Percentiles rank a stretch among this genome's conserved stretches.
Evolutionary conservation across 2,329 filamentous ascomycete genomes (phyloP).

Genomic region (Fonsecaea monophora): DNA sequence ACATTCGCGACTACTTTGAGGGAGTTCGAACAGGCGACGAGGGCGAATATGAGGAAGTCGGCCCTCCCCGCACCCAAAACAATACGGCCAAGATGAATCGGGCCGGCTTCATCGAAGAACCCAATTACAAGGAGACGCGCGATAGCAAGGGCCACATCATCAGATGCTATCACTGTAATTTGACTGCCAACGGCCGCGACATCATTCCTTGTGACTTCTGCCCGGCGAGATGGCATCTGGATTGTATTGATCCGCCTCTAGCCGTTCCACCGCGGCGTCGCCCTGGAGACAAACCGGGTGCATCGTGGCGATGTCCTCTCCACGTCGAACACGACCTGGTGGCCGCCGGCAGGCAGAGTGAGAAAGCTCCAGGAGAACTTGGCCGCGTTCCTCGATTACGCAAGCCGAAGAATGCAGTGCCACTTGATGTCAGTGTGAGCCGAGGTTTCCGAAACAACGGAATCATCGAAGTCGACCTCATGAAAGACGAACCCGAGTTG

Average conservation of each 20-base stretch:
- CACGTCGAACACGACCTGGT: constrained; percentile 79
- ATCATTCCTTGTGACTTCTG: constrained; percentile 90
- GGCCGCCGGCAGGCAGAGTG: constrained; percentile 59
- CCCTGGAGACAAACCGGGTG: constrained; percentile 60
- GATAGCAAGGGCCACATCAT: constrained; percentile 77
- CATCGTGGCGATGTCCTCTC: constrained; percentile 85
- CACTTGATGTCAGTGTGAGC: constrained; percentile 55
- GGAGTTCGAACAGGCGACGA: constrained; percentile 77
- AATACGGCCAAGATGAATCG: constrained; percentile 48
- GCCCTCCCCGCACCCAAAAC: constrained; percentile 41
- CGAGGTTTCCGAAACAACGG: constrained; percentile 76
- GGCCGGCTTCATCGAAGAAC: constrained; percentile 40
- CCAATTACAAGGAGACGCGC: constrained; percentile 71
- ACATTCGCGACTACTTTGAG: constrained; percentile 77
- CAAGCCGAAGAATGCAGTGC: constrained; percentile 57
- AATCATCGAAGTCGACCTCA: constrained; percentile 71
- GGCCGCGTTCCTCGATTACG: constrained; percentile 55
- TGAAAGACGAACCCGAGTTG: constrained; percentile 54
- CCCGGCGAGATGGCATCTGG: constrained; percentile 83
- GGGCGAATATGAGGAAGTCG: constrained; percentile 79
- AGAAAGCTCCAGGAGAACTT: constrained; percentile 35
- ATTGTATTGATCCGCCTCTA: constrained; percentile 86
- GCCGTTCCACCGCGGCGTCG: constrained; percentile 73
- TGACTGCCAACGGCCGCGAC: constrained; percentile 66
- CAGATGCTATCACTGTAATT: constrained; percentile 76